Conservation (phyloP, 345 rosid species). For the Citrus reticulata region DNA sequence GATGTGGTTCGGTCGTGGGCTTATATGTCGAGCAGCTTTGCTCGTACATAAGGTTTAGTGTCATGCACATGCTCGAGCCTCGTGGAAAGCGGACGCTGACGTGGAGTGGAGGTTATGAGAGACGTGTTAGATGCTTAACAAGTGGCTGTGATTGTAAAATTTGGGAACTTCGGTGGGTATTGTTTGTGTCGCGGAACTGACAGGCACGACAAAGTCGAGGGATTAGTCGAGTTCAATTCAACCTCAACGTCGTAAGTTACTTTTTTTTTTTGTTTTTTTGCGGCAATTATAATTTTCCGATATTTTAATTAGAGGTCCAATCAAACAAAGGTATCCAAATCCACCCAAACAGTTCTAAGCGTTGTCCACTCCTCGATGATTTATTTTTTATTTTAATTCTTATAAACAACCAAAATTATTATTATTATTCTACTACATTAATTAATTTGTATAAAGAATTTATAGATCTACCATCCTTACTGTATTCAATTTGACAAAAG, state of each 20-base stretch:
- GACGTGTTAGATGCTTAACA: conserved; percentile 7
- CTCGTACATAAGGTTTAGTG: not conserved
- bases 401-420: too few relatives aligned
- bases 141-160: conserved; percentile 1
- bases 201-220: not conserved
- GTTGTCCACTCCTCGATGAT: fast-evolving
- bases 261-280: not conserved
- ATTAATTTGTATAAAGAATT: too few relatives aligned
- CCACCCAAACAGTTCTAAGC: not conserved
- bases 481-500: too few relatives aligned
- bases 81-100: not conserved
- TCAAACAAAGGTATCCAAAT: not conserved
- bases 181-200: not conserved
- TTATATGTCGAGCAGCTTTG: conserved; percentile 17
- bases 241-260: not conserved
- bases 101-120: not conserved
- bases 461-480: too few relatives aligned
- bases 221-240: too few relatives aligned
- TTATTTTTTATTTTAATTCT: too few relatives aligned
- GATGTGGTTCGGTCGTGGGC: not conserved
- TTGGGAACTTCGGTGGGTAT: not conserved
- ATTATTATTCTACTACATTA: too few relatives aligned
- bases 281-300: not conserved
- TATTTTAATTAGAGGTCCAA: not conserved
- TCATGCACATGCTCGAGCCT: conserved; percentile 2